These are phyloP conservation scores for Solanum bukasovii DNA, from an alignment of 257 asterid species.

Conservation along the genomic window DNA sequence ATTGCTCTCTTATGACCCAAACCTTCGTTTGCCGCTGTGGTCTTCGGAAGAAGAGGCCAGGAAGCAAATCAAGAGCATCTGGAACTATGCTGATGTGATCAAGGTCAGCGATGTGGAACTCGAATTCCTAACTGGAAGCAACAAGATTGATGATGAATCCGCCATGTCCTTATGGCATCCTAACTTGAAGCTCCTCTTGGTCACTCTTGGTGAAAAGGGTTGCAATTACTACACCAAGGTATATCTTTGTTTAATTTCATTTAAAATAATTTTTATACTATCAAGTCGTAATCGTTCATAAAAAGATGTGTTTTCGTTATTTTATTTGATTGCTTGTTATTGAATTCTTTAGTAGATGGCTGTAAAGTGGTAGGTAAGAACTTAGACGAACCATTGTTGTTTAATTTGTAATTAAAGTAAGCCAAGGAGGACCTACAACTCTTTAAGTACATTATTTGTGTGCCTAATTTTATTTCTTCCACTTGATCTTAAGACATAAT, in stretches of 20 bases:
- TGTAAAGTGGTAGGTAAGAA: not conserved
- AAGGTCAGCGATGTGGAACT: constrained; percentile 91
- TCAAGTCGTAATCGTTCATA: not conserved
- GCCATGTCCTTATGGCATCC: constrained; percentile 90
- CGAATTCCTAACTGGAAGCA: constrained; percentile 73
- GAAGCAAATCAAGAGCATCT: constrained; percentile 80
- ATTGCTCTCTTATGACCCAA: constrained; percentile 87
- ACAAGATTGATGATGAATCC: constrained; percentile 66
- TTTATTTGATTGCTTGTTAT: not conserved
- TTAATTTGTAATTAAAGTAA: not conserved
- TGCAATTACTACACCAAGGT: constrained; percentile 86
- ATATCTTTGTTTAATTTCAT: not conserved
- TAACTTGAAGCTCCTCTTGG: constrained; percentile 71
- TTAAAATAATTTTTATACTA: not conserved
- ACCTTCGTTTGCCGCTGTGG: constrained; percentile 82
- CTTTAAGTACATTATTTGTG: not conserved
- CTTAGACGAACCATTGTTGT: not conserved
- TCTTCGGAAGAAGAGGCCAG: constrained; percentile 69
- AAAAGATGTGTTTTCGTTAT: not conserved
- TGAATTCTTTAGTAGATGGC: not conserved
- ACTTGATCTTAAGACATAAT: not conserved
- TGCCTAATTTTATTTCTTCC: not conserved
- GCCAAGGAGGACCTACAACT: not conserved
- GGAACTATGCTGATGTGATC: constrained; percentile 80
- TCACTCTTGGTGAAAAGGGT: constrained; percentile 89